Evolutionary conservation across 2,329 filamentous ascomycete species (phyloP).

Genomic region (Fusarium proliferatum): DNA sequence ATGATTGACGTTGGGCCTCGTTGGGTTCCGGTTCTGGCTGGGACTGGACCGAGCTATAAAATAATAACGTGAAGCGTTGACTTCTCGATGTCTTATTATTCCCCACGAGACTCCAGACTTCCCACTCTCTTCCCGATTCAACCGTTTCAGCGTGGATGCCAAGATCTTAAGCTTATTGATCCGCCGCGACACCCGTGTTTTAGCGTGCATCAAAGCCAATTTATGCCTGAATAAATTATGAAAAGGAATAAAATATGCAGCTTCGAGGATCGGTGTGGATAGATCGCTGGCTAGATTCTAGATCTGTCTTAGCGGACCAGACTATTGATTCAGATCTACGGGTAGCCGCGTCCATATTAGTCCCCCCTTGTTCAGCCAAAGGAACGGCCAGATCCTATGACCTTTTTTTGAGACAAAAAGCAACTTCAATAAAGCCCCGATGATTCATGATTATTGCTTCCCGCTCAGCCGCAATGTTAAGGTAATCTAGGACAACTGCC

Average conservation of each 20-base stretch:
- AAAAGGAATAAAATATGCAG: background rate
- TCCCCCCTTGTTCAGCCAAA: background rate
- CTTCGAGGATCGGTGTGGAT: accelerated
- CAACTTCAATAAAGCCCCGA: background rate
- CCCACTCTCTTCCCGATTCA: background rate
- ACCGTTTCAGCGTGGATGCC: background rate
- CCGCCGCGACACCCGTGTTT: background rate
- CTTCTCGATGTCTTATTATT: no score
- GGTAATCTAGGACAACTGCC: background rate
- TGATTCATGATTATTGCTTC: background rate
- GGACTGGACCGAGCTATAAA: background rate
- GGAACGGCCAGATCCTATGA: accelerated
- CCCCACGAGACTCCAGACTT: no score
- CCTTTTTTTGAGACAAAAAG: background rate
- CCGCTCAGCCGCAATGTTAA: background rate
- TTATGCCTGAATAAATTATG: background rate
- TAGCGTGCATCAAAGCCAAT: background rate
- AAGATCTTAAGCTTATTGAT: background rate
- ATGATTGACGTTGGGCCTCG: no score
- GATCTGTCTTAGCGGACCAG: background rate
- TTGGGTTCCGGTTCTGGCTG: accelerated
- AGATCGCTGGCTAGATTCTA: background rate
- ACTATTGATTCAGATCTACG: background rate
- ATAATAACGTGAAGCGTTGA: background rate
- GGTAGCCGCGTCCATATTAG: background rate